These are phyloP conservation scores for Microcyclospora pomicola DNA, from an alignment of 2,329 filamentous ascomycete species.

Conservation along the genomic window DNA sequence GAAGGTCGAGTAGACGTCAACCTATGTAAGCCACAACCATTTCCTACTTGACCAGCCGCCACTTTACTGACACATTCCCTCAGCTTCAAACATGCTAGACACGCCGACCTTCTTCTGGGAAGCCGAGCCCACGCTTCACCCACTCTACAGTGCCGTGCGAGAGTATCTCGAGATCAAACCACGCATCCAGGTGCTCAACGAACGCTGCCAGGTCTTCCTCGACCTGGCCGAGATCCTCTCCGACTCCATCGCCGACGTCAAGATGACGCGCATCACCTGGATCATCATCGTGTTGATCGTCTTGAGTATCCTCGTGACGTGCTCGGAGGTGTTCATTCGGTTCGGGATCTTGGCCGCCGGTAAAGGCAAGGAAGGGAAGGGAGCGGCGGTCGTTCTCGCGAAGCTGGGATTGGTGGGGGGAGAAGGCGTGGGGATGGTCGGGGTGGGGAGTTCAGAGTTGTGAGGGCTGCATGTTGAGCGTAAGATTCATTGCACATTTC, in stretches of 20 bases:
- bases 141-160: constrained; percentile 83
- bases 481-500: no score
- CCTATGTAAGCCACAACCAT: constrained; percentile 54
- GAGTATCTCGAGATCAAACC: constrained; percentile 97
- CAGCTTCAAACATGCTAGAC: constrained; percentile 88
- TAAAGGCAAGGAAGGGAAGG: constrained; percentile 3
- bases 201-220: constrained; percentile 89
- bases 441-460: no score
- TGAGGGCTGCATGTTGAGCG: no score
- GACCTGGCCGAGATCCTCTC: constrained; percentile 91
- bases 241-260: constrained; percentile 81
- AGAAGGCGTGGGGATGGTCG: no score
- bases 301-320: constrained; percentile 80
- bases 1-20: constrained; percentile 95
- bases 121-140: constrained; percentile 84
- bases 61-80: not conserved
- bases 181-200: constrained; percentile 91
- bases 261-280: constrained; percentile 95
- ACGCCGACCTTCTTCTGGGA: constrained; percentile 99
- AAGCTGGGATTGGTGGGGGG: no score
- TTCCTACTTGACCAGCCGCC: not conserved
- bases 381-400: not conserved
- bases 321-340: constrained; percentile 73
- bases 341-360: constrained; percentile 53
- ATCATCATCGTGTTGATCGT: constrained; percentile 93